Conservation (phyloP, 345 rosid genomes). For the Chamaenerion angustifolium region DNA sequence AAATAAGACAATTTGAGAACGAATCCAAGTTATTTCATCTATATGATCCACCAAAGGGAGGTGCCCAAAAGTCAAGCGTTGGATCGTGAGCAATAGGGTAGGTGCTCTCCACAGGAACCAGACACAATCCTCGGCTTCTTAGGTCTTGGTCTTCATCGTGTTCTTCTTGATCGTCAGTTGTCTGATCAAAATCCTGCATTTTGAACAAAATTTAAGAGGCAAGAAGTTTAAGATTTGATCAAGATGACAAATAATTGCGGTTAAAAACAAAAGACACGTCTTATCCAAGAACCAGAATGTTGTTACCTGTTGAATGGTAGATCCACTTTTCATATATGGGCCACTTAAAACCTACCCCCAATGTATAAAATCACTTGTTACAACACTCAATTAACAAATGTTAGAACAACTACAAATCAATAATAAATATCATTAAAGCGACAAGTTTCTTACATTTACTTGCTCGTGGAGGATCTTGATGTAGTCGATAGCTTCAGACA, state of each 20-base stretch:
- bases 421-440: neutral
- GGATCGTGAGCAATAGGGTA: slow-evolving; percentile 76
- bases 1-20: neutral
- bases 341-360: slow-evolving; percentile 47
- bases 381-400: too few species aligned
- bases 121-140: slow-evolving; percentile 72
- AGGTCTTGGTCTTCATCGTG: slow-evolving; percentile 72
- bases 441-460: slow-evolving; percentile 40
- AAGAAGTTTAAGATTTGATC: too few species aligned
- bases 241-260: too few species aligned
- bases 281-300: neutral
- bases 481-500: slow-evolving; percentile 88
- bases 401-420: too few species aligned
- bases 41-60: slow-evolving; percentile 84
- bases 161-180: slow-evolving; percentile 27
- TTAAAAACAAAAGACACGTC: too few species aligned
- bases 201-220: too few species aligned
- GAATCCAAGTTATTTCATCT: slow-evolving; percentile 22
- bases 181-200: slow-evolving; percentile 1
- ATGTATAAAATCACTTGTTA: neutral
- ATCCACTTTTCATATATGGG: slow-evolving; percentile 82
- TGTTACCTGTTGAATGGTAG: slow-evolving; percentile 39
- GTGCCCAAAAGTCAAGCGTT: slow-evolving; percentile 70
- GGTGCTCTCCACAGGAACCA: slow-evolving; percentile 79
- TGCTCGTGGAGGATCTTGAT: slow-evolving; percentile 85